These are phyloP conservation scores for Sonneratia alba DNA, from an alignment of 345 rosid genomes.

Conservation along the genomic window DNA sequence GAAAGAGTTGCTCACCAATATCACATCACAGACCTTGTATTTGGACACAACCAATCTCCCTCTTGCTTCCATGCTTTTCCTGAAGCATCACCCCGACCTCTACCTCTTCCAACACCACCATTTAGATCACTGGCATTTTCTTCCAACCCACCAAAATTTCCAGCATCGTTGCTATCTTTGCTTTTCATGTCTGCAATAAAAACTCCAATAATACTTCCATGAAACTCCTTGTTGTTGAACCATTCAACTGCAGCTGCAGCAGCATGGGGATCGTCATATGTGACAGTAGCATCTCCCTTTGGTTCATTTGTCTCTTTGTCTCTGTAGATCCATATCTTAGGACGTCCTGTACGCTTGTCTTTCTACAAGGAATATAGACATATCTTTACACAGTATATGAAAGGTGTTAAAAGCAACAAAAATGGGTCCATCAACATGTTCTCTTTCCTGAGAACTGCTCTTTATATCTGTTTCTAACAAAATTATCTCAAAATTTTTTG, in stretches of 20 bases:
- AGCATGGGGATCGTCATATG: slow-evolving; percentile 98
- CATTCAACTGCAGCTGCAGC: slow-evolving; percentile 95
- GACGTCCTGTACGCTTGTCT: slow-evolving; percentile 87
- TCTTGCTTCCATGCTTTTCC: slow-evolving; percentile 95
- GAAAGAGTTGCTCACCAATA: slow-evolving; percentile 96
- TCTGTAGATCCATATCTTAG: slow-evolving; percentile 85
- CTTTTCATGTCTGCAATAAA: slow-evolving; percentile 72
- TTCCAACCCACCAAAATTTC: slow-evolving; percentile 39
- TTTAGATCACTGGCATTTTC: slow-evolving; percentile 33
- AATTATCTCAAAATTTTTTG: not conserved
- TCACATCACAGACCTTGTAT: slow-evolving; percentile 99
- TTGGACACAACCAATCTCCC: slow-evolving; percentile 97
- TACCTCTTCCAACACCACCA: slow-evolving; percentile 57
- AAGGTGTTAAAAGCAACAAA: not conserved
- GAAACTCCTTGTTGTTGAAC: slow-evolving; percentile 94
- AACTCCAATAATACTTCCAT: slow-evolving; percentile 73
- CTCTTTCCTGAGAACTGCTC: not conserved
- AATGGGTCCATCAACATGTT: not conserved
- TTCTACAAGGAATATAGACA: slow-evolving; percentile 24
- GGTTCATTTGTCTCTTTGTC: slow-evolving; percentile 89
- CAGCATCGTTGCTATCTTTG: slow-evolving; percentile 33
- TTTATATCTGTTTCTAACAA: not conserved
- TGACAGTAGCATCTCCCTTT: slow-evolving; percentile 93
- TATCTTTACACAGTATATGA: not conserved
- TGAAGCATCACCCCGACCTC: slow-evolving; percentile 64